Percentiles rank a stretch among this genome's conserved stretches.
These are phyloP conservation scores for Claviceps fusiformis DNA, from an alignment of 2,329 filamentous ascomycete genomes.

Conservation along the genomic window DNA sequence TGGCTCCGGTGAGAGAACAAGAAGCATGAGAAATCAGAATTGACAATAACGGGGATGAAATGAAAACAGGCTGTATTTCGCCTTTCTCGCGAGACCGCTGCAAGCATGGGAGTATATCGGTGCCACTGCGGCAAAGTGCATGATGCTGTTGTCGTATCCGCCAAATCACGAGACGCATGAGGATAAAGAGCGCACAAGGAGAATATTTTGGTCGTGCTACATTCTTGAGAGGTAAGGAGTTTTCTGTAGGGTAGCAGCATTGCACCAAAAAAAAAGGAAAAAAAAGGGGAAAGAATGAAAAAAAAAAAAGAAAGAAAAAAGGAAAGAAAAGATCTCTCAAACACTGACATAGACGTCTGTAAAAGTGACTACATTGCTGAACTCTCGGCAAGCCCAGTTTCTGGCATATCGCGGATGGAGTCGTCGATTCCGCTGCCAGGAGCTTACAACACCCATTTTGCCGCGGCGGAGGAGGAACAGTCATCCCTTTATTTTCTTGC, in stretches of 20 bases:
- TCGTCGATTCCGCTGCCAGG: conserved; percentile 35
- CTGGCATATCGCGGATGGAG: conserved; percentile 36
- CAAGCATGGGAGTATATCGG: conserved; percentile 40
- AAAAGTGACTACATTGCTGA: conserved; percentile 40
- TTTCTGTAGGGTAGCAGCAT: too few relatives aligned
- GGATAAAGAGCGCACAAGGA: conserved; percentile 31
- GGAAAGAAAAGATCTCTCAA: too few relatives aligned
- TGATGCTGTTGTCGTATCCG: conserved; percentile 32
- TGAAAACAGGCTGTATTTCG: conserved; percentile 29
- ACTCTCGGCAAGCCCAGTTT: conserved; percentile 34
- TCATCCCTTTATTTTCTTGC: conserved; percentile 39
- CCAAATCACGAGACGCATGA: conserved; percentile 20
- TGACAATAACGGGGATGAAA: background rate
- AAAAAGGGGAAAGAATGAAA: too few relatives aligned
- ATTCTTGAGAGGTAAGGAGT: conserved; percentile 32
- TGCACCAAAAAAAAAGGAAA: too few relatives aligned
- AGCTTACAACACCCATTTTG: conserved; percentile 29
- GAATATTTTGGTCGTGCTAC: conserved; percentile 43
- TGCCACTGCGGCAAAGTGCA: conserved; percentile 34
- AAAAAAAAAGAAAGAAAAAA: too few relatives aligned
- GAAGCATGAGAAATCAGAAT: background rate
- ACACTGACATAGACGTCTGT: background rate
- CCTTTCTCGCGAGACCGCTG: conserved; percentile 33
- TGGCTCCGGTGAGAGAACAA: background rate
- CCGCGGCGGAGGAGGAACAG: conserved; percentile 26